A percentile compares a stretch with the other conserved stretches of the same genome.
Conservation (phyloP, 176 grass and related monocot genomes). For the Oryza glaberrima region DNA sequence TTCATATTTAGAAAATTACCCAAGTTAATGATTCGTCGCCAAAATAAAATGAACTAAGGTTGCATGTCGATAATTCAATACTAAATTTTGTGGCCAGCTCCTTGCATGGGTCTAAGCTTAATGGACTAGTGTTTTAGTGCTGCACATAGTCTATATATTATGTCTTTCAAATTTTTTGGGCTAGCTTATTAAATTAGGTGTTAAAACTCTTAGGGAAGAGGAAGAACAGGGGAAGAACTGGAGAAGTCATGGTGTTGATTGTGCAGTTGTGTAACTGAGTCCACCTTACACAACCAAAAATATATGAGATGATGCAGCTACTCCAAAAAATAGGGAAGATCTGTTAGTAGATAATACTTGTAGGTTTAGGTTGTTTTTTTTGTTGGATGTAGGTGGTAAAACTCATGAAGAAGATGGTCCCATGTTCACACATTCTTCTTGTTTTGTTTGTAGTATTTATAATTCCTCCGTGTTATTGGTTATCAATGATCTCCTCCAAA, state of each 20-base stretch:
- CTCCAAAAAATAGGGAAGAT: not conserved
- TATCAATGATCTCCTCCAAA: not conserved
- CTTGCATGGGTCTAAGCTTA: not conserved
- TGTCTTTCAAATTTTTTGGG: not conserved
- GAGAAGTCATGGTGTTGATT: not conserved
- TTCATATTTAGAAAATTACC: not conserved
- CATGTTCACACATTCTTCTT: not conserved
- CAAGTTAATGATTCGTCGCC: not conserved
- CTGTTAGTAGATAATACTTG: not conserved
- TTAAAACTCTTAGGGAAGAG: not conserved
- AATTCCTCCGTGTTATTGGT: not conserved
- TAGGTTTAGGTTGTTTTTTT: not conserved
- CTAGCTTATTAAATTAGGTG: not conserved
- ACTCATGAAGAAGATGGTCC: not conserved
- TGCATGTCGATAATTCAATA: not conserved
- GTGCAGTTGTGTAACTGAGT: not conserved
- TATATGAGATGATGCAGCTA: not conserved
- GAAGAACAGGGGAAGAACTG: not conserved
- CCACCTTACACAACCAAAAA: not conserved
- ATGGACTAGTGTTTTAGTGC: not conserved
- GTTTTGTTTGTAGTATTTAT: not conserved
- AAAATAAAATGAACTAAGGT: not conserved
- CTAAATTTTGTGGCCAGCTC: not conserved
- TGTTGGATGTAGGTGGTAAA: too few species aligned
- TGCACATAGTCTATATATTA: not conserved